Conservation (phyloP, 805 yeast species). For the Saccharomycopsis amapae region DNA sequence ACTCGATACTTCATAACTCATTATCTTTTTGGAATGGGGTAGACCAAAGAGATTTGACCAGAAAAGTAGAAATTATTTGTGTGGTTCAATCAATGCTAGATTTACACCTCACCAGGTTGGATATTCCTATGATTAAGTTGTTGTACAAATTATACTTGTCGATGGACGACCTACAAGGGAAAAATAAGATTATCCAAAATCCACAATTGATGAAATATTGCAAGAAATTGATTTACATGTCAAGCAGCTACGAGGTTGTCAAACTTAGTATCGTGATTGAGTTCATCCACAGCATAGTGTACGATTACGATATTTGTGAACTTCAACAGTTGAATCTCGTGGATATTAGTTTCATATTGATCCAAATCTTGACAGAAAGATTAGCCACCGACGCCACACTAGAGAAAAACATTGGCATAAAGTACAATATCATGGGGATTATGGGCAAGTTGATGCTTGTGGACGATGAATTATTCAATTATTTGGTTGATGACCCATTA, state of each 20-base stretch:
- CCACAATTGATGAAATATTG: slow-evolving; percentile 1
- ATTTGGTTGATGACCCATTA: slow-evolving; percentile 2
- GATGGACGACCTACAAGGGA: no score
- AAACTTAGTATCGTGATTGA: background rate
- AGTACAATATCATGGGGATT: slow-evolving; percentile 5
- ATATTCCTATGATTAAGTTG: background rate
- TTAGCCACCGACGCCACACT: background rate
- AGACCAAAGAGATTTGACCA: no score
- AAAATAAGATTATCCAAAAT: background rate
- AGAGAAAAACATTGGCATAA: background rate
- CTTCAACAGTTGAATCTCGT: background rate
- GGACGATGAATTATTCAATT: background rate
- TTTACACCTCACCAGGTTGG: no score
- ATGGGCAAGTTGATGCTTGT: slow-evolving; percentile 1
- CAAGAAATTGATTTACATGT: slow-evolving; percentile 1
- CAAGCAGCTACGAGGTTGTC: background rate
- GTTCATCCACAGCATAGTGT: slow-evolving; percentile 1
- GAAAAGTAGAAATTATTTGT: no score
- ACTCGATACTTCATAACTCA: no score
- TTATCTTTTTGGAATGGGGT: no score
- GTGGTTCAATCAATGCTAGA: no score
- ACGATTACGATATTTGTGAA: background rate
- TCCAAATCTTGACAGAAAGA: slow-evolving; percentile 4
- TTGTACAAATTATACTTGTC: background rate
- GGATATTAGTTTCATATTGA: slow-evolving; percentile 1